Conservation (phyloP, 768 basidiomycete genomes). For the Boletus vinaceobasis region DNA sequence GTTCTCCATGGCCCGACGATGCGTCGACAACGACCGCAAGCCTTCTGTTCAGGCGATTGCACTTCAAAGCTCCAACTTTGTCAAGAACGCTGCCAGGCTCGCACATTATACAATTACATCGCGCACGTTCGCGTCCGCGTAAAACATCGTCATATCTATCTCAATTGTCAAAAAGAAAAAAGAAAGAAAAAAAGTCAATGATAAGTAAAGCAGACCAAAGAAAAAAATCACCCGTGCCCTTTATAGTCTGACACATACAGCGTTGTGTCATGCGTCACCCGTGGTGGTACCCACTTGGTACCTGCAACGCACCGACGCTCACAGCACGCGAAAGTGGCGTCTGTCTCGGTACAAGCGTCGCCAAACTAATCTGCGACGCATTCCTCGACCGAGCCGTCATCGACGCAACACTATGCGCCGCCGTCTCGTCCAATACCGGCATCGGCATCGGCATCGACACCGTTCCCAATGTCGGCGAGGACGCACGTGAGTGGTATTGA, state of each 20-base stretch:
- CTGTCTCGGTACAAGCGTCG: slow-evolving; percentile 49
- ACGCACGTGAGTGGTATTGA: slow-evolving; percentile 32
- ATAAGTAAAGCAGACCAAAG: neutral
- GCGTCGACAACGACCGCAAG: neutral
- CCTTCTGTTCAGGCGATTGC: neutral
- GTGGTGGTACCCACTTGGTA: slow-evolving; percentile 11
- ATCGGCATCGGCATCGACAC: slow-evolving; percentile 6
- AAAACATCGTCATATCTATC: neutral
- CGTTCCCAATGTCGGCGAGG: slow-evolving; percentile 25
- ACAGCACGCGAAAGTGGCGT: slow-evolving; percentile 35
- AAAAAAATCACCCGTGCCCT: neutral
- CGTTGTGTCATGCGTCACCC: neutral
- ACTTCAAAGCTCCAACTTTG: no score
- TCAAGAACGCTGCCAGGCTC: no score
- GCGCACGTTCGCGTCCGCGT: neutral
- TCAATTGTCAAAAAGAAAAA: neutral
- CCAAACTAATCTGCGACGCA: slow-evolving; percentile 60
- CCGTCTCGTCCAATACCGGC: slow-evolving; percentile 8
- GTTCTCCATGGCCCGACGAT: neutral
- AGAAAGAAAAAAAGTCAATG: neutral
- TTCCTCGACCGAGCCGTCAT: slow-evolving; percentile 57
- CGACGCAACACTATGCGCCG: slow-evolving; percentile 37
- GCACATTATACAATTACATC: neutral
- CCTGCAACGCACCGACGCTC: slow-evolving; percentile 20
- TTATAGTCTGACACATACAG: neutral